Percentiles rank a stretch among this genome's conserved stretches.
Conservation (phyloP, 441 rosid species). For the Pelargonium citronellum region DNA sequence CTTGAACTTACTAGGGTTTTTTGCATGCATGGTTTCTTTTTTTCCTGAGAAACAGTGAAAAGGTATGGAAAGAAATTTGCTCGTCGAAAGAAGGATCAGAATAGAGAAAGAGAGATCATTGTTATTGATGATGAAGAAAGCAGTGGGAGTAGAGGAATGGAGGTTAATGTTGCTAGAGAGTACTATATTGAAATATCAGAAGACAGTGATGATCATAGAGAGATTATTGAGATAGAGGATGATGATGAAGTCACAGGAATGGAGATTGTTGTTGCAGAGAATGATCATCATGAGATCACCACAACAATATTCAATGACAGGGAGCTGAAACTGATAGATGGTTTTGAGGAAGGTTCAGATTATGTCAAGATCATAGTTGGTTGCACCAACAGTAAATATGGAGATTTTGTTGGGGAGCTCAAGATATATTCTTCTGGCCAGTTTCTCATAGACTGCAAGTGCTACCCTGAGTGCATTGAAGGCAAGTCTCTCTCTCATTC, state of each 20-base stretch:
- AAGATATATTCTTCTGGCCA: background rate
- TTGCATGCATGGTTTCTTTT: background rate
- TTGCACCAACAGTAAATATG: slow-evolving; percentile 1
- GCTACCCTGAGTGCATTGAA: background rate
- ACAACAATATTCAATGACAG: background rate
- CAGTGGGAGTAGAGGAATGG: background rate
- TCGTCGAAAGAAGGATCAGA: background rate
- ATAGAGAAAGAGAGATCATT: background rate
- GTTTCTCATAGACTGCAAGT: background rate
- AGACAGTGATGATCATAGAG: background rate
- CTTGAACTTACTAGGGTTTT: background rate
- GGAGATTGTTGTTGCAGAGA: background rate
- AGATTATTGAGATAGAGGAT: background rate
- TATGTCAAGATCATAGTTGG: background rate
- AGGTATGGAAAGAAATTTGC: background rate
- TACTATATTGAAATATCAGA: too few relatives aligned
- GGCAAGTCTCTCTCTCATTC: background rate
- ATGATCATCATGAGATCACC: background rate
- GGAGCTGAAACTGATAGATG: background rate
- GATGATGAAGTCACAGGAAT: background rate
- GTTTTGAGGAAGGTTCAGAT: background rate
- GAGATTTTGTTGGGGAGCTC: background rate
- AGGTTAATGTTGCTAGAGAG: too few relatives aligned
- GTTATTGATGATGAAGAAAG: background rate
- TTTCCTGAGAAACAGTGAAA: background rate